A percentile compares a stretch with the other conserved stretches of the same genome.
phyloP scores from a whole-genome alignment of 2,329 filamentous ascomycete genomes.

The Zymoseptoria ardabiliae region DNA sequence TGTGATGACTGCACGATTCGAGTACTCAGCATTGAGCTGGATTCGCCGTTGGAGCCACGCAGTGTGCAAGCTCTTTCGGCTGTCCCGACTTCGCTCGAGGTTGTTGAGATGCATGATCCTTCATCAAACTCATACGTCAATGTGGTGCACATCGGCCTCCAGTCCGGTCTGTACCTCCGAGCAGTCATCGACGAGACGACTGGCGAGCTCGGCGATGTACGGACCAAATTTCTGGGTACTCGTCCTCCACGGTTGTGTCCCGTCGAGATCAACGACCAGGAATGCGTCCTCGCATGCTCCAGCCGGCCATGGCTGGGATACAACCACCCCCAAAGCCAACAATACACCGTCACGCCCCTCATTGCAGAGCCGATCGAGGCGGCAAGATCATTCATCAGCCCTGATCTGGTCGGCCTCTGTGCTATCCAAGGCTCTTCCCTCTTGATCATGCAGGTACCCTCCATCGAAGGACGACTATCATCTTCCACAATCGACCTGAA shows the following conservation, averaged over 20 bases:
- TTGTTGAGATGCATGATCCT: slow-evolving; percentile 94
- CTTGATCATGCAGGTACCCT: slow-evolving; percentile 62
- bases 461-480: slow-evolving; percentile 21
- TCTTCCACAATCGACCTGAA: slow-evolving; percentile 55
- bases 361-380: slow-evolving; percentile 70
- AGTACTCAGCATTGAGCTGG: slow-evolving; percentile 48
- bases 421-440: slow-evolving; percentile 22
- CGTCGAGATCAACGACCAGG: slow-evolving; percentile 78
- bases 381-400: slow-evolving; percentile 93
- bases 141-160: slow-evolving; percentile 91
- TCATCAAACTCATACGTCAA: slow-evolving; percentile 80
- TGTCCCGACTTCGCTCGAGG: slow-evolving; percentile 77
- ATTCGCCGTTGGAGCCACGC: slow-evolving; percentile 84
- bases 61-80: slow-evolving; percentile 91
- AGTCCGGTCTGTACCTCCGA: slow-evolving; percentile 90
- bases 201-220: slow-evolving; percentile 88
- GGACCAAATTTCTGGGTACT: slow-evolving; percentile 87
- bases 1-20: slow-evolving; percentile 96
- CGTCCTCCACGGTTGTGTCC: slow-evolving; percentile 85
- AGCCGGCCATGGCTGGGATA: slow-evolving; percentile 96
- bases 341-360: slow-evolving; percentile 86
- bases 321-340: slow-evolving; percentile 75
- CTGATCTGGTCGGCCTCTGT: slow-evolving; percentile 50
- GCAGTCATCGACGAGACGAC: slow-evolving; percentile 93
- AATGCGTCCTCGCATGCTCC: slow-evolving; percentile 73